Percentiles rank a stretch among this genome's conserved stretches.
phyloP scores from a whole-genome alignment of 768 basidiomycete genomes.

The Agaricus subrufescens region DNA sequence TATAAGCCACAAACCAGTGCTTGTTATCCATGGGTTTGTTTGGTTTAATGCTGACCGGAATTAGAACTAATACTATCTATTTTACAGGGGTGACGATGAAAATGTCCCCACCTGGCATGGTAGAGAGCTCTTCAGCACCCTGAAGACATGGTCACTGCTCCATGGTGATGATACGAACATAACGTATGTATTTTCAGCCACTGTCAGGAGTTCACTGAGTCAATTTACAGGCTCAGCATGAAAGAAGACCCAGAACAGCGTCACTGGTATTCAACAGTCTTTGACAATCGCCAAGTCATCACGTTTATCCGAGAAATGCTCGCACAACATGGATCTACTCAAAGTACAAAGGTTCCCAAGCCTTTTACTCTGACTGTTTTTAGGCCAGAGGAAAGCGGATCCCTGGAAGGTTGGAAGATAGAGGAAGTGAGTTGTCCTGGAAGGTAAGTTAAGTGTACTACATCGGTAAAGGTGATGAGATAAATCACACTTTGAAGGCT shows the following conservation, averaged over 20 bases:
- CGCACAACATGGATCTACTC: constrained; percentile 11
- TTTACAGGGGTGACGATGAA: constrained; percentile 64
- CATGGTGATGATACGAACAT: constrained; percentile 37
- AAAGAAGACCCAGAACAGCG: constrained; percentile 56
- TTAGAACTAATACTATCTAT: neutral
- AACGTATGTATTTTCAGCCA: constrained; percentile 33
- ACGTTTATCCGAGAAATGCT: constrained; percentile 43
- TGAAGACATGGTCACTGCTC: constrained; percentile 48
- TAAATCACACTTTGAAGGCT: constrained; percentile 23
- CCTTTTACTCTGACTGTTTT: constrained; percentile 72
- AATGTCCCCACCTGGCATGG: constrained; percentile 90
- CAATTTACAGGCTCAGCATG: constrained; percentile 31
- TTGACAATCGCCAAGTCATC: constrained; percentile 51
- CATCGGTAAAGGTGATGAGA: neutral
- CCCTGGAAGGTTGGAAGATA: constrained; percentile 68
- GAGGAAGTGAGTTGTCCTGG: constrained; percentile 59
- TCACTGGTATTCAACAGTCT: constrained; percentile 69
- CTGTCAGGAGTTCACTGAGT: neutral
- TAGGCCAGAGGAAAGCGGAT: constrained; percentile 62
- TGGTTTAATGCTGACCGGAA: neutral
- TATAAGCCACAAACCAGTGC: constrained; percentile 58
- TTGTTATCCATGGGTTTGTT: constrained; percentile 73
- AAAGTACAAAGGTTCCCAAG: neutral
- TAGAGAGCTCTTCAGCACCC: constrained; percentile 54
- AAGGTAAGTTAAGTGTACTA: constrained; percentile 36